These are phyloP conservation scores for Knufia fluminis DNA, from an alignment of 2,329 filamentous ascomycete species.

Conservation along the genomic window DNA sequence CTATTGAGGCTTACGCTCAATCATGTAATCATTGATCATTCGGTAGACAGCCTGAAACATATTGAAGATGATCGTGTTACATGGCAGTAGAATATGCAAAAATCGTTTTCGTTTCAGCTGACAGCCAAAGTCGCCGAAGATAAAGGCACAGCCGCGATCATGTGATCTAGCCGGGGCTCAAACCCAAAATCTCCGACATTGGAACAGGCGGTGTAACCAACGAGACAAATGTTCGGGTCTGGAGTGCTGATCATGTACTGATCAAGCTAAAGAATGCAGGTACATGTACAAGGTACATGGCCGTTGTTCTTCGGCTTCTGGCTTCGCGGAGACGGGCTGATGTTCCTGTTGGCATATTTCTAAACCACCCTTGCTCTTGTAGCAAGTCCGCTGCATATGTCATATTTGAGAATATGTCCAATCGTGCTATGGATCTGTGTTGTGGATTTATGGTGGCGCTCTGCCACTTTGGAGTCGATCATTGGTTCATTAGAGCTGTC, in stretches of 20 bases:
- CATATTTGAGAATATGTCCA: neutral
- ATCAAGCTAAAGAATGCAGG: neutral
- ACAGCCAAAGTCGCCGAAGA: neutral
- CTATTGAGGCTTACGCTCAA: neutral
- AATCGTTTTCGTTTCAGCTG: conserved; percentile 4
- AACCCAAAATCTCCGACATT: neutral
- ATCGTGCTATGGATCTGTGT: too few species aligned
- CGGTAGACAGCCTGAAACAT: neutral
- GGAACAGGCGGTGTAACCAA: conserved; percentile 10
- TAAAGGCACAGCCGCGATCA: neutral
- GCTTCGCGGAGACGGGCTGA: neutral
- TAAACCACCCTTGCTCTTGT: neutral
- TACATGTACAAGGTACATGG: conserved; percentile 1
- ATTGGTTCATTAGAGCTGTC: too few species aligned
- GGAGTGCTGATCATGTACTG: neutral
- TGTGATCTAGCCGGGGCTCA: neutral
- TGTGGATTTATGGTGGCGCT: too few species aligned
- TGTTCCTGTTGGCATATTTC: neutral
- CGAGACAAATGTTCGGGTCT: neutral
- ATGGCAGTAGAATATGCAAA: neutral
- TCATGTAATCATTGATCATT: neutral
- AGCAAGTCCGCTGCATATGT: conserved; percentile 1
- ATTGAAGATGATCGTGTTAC: conserved; percentile 1
- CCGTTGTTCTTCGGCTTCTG: neutral
- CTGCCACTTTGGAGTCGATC: too few species aligned